phyloP scores from a whole-genome alignment of 768 basidiomycete species.

The Mycena epipterygia region DNA sequence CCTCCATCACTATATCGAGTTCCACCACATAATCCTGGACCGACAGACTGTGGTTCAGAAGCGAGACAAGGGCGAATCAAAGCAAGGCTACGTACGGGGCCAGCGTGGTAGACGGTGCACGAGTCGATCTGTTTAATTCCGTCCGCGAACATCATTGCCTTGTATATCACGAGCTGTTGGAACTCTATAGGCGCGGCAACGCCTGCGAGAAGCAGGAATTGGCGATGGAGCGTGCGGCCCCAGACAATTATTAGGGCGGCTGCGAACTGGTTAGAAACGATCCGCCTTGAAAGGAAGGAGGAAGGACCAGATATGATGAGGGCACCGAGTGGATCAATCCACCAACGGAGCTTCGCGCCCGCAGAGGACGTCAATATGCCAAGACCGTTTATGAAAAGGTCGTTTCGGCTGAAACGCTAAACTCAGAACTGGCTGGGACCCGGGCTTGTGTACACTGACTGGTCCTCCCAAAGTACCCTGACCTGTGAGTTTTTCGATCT shows the following conservation, averaged over 20 bases:
- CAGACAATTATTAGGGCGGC: constrained; percentile 63
- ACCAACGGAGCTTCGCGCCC: constrained; percentile 62
- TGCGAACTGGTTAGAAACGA: constrained; percentile 45
- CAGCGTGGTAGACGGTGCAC: constrained; percentile 70
- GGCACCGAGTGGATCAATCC: constrained; percentile 62
- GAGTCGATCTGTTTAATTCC: constrained; percentile 73
- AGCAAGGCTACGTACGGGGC: constrained; percentile 34
- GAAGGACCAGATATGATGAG: constrained; percentile 51
- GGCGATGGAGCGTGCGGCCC: constrained; percentile 61
- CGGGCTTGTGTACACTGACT: constrained; percentile 9
- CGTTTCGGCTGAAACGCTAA: constrained; percentile 40
- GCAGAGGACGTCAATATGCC: constrained; percentile 61
- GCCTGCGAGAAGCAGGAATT: constrained; percentile 74
- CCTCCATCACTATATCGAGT: constrained; percentile 74
- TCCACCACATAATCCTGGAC: constrained; percentile 73
- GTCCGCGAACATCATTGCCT: constrained; percentile 70
- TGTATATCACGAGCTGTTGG: constrained; percentile 73
- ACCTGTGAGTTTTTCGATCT: constrained; percentile 67
- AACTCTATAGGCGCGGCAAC: constrained; percentile 74
- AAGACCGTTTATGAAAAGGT: constrained; percentile 63
- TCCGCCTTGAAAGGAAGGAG: background rate
- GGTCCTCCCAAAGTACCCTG: constrained; percentile 72
- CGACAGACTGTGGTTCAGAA: background rate
- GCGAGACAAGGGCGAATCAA: background rate
- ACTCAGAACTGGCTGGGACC: background rate